Base-by-base conservation (phyloP, 495 filamentous ascomycete species). In the Achaetomiella virescens region DNA sequence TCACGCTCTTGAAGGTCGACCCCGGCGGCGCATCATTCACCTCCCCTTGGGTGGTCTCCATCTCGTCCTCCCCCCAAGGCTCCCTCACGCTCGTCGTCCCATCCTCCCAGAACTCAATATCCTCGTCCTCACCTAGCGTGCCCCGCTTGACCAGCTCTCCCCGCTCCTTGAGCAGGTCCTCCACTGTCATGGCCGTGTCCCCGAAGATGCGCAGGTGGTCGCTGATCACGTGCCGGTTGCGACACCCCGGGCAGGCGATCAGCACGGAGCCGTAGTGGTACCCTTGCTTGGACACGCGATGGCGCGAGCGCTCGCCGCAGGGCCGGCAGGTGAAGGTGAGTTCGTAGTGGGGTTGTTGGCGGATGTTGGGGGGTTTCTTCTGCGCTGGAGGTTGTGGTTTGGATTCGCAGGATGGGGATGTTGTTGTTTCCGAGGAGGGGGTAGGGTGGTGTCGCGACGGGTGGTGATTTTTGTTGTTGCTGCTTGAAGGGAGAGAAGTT, bases 241-340 rank as follows among this genome's bases (percentile, higher is more conserved):
- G 78, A 70, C 93, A 99, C 0, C 71, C 70, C 1, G 91, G 91
- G 65, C 93, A 99, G 31, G 82, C 83, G 44, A 99, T 90, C 41
- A 97, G 73, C 14, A 95, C 87, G 0, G 87, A 88, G 22, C 93
- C 93, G 22, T 84, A 72, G 68, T 97, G 90, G 67, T 97, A 99
- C 14, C 88, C 93, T 58, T 96, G 93, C 71, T 97, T 96, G 21
- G 87, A 87, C 55, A 99, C 75, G 10, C 70, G 75, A 66, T 97
- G 93, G 3, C 79, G 72, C 6, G 88, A 91, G 27, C 95, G 84
- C 6, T 77, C 64, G 10, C 68, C 69, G 75, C 93, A 99, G 21
- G 90, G 90, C 52, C 83, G 85, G 81, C 93, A 99, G 57, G 95
- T 99, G 67, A 99, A 96, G 11, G 81, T 85, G 24, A 97, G 75